Conservation (phyloP, 2,329 filamentous ascomycete species). For the Geosmithia putterillii region DNA sequence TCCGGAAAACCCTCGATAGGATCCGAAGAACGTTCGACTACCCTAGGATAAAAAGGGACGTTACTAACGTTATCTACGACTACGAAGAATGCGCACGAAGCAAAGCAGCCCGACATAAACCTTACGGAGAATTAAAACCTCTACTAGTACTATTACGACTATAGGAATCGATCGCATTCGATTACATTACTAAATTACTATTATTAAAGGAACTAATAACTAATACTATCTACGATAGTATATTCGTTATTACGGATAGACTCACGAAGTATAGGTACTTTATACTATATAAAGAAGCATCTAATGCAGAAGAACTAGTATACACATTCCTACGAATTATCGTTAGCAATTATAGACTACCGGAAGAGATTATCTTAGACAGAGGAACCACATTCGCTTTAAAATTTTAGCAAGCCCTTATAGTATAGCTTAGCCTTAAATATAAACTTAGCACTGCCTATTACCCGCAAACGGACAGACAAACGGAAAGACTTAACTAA, state of each 20-base stretch:
- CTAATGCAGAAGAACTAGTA: conserved; percentile 3
- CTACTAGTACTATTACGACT: conserved; percentile 2
- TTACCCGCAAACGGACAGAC: neutral
- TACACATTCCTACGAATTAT: too few species aligned
- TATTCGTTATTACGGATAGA: conserved; percentile 2
- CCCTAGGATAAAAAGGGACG: too few species aligned
- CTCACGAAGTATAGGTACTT: conserved; percentile 1
- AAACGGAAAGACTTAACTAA: conserved; percentile 3
- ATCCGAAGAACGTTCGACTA: too few species aligned
- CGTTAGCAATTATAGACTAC: conserved; percentile 3
- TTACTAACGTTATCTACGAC: too few species aligned
- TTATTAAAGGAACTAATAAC: too few species aligned
- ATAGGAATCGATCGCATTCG: conserved; percentile 4
- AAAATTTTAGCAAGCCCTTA: conserved; percentile 1
- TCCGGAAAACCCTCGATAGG: too few species aligned
- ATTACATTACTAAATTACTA: too few species aligned
- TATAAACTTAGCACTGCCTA: conserved; percentile 2
- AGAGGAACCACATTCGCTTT: conserved; percentile 2
- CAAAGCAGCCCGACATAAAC: too few species aligned
- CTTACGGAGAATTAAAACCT: conserved; percentile 5
- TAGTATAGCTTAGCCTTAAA: conserved; percentile 1
- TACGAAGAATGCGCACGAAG: too few species aligned
- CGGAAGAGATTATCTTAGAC: conserved; percentile 3
- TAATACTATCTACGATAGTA: conserved; percentile 1
- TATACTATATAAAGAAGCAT: neutral